These are phyloP conservation scores for Erysimum cheiranthoides DNA, from an alignment of 345 rosid species.

Conservation along the genomic window DNA sequence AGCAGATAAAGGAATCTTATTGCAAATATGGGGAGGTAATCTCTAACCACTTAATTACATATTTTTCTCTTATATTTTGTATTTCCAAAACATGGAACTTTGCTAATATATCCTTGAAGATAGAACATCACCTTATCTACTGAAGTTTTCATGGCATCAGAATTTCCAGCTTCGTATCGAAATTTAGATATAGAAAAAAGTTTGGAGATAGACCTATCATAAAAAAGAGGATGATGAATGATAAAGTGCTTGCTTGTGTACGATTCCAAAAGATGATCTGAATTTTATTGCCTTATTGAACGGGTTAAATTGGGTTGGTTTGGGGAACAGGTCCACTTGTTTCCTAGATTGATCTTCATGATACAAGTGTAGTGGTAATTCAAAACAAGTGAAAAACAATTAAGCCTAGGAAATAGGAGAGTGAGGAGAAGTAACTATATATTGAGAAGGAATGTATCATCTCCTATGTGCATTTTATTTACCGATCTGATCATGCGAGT, in stretches of 20 bases:
- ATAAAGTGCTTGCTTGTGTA: conserved; percentile 2
- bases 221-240: conserved; percentile 8
- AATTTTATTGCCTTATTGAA: conserved; percentile 4
- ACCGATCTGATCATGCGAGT: not conserved
- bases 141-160: conserved; percentile 22
- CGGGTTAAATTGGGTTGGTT: not conserved
- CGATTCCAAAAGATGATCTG: not conserved
- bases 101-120: not conserved
- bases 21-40: conserved; percentile 67
- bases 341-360: conserved; percentile 15
- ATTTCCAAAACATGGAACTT: not conserved
- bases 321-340: conserved; percentile 1
- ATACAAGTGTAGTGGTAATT: not conserved
- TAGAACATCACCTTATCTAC: not conserved
- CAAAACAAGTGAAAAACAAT: not conserved
- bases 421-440: not conserved
- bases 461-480: not conserved
- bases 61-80: conserved; percentile 1
- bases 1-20: conserved; percentile 71
- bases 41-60: conserved; percentile 23
- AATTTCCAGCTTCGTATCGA: conserved; percentile 5
- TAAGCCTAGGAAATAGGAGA: conserved; percentile 4
- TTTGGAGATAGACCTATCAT: conserved; percentile 1
- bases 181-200: conserved; percentile 9
- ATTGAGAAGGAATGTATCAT: not conserved